Base-by-base conservation (phyloP, 345 rosid genomes). In the Linum usitatissimum region DNA sequence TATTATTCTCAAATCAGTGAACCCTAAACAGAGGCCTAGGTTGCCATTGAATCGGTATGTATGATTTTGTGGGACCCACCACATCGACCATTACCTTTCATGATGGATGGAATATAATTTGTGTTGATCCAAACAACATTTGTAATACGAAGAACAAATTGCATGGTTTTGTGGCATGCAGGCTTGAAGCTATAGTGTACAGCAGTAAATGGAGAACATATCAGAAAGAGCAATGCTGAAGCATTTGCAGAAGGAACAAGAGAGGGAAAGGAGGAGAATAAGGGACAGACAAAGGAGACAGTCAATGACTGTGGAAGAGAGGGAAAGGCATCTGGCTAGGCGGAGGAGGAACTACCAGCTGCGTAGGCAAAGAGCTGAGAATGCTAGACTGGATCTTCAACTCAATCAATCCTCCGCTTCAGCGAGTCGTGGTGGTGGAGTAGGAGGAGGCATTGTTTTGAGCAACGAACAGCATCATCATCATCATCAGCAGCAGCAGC, bases 341-440 rank as follows among this genome's bases (percentile, higher is more conserved):
- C 94, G 99, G 17, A 91, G 99, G 18, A 78, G 82, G 62, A 90
- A 93, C 64, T 90, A 93, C 59, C 94, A 86, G 66, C 72, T 90
- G 4, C 68, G 97, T 54, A 77, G 96, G 63, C 84, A 79, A 62
- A 83, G 88, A 78, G 83, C 89, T 57, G 86, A 74, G 77, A 70
- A 66, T 14, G 65, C 71, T 59, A 74, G 68, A 14, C 58, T 68
- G 6, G 81, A 71, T 63, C 68, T 81, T 65, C 90, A 74, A 59
- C 42, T 68, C 59, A 63, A 73, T 53, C 69, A 60, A 6, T 12
- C 8, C 1, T 39, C 67, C 2, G 51, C 40, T 53, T 63, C 70
- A 20, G 28, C 59, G 2, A 55, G 53, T 5, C 71, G 70, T 39
- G 68, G 53, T 23, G 48, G 0, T 1, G 48, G 3, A 40, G 48